Percentiles rank a stretch among this genome's conserved stretches.
Conservation (phyloP, 176 grass and related monocot species). For the Oryza australiensis region DNA sequence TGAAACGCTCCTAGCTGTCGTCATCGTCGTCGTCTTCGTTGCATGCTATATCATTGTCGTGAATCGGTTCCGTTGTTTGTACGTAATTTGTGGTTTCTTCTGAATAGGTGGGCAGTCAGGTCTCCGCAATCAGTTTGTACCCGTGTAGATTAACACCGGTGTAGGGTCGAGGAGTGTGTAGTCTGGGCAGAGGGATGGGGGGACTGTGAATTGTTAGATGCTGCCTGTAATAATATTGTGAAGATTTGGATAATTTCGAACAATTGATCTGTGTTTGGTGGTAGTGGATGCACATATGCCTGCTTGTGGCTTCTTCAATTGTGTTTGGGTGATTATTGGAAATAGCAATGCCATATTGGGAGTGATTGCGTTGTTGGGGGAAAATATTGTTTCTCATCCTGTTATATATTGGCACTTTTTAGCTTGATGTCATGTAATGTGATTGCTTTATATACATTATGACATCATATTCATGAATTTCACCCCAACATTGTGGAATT, state of each 20-base stretch:
- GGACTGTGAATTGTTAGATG: slow-evolving; percentile 38
- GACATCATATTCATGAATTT: not conserved
- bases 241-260: slow-evolving; percentile 38
- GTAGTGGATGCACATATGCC: not conserved
- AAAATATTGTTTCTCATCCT: too few relatives aligned
- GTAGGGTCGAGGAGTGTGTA: slow-evolving; percentile 17
- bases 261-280: slow-evolving; percentile 11
- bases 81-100: slow-evolving; percentile 38
- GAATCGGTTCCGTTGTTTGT: slow-evolving; percentile 34
- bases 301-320: not conserved
- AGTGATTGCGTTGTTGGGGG: not conserved
- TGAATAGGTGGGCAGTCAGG: slow-evolving; percentile 12
- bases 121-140: not conserved
- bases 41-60: slow-evolving; percentile 2
- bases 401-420: not conserved
- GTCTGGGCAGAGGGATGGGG: not conserved
- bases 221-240: slow-evolving; percentile 44
- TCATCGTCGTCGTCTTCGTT: slow-evolving; percentile 15
- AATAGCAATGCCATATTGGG: not conserved
- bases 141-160: slow-evolving; percentile 41
- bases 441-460: slow-evolving; percentile 1
- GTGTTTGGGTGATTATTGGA: not conserved
- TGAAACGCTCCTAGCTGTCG: slow-evolving; percentile 27
- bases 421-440: not conserved
- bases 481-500: not conserved